These are phyloP conservation scores for Penstemon davidsonii DNA, from an alignment of 257 asterid species.

Conservation along the genomic window DNA sequence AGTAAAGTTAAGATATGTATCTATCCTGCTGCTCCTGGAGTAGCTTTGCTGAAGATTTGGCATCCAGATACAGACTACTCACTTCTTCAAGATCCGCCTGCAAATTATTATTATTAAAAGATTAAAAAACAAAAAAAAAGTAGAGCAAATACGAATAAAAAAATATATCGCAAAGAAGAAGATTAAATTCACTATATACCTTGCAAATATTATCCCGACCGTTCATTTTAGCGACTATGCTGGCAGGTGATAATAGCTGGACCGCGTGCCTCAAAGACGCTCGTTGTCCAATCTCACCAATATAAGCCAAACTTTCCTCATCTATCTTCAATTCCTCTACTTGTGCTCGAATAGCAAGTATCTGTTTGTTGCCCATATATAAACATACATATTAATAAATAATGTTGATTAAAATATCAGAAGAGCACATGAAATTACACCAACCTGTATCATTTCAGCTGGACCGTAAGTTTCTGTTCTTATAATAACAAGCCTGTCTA, in stretches of 20 bases:
- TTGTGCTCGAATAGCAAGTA: conserved; percentile 92
- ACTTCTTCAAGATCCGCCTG: conserved; percentile 98
- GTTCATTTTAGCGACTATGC: conserved; percentile 78
- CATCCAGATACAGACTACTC: conserved; percentile 70
- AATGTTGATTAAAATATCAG: not conserved
- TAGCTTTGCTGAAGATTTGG: conserved; percentile 30
- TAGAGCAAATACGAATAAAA: not conserved
- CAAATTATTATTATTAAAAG: not conserved
- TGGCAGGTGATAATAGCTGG: conserved; percentile 87
- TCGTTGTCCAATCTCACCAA: conserved; percentile 79
- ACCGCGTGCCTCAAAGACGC: conserved; percentile 89
- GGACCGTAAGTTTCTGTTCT: conserved; percentile 95
- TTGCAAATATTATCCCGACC: conserved; percentile 91
- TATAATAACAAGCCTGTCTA: conserved; percentile 86
- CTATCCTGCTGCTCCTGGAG: conserved; percentile 73
- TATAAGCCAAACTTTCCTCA: conserved; percentile 86
- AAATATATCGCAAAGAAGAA: not conserved
- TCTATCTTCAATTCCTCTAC: conserved; percentile 82
- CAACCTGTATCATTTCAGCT: conserved; percentile 96
- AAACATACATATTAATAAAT: not conserved
- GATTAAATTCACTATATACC: conserved; percentile 37
- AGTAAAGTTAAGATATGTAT: conserved; percentile 58
- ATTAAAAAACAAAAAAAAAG: not conserved
- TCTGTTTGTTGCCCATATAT: conserved; percentile 45
- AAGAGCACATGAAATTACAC: not conserved